These are phyloP conservation scores for Magnolia changhungtana DNA, from an alignment of 164 flowering plant species.

Conservation along the genomic window DNA sequence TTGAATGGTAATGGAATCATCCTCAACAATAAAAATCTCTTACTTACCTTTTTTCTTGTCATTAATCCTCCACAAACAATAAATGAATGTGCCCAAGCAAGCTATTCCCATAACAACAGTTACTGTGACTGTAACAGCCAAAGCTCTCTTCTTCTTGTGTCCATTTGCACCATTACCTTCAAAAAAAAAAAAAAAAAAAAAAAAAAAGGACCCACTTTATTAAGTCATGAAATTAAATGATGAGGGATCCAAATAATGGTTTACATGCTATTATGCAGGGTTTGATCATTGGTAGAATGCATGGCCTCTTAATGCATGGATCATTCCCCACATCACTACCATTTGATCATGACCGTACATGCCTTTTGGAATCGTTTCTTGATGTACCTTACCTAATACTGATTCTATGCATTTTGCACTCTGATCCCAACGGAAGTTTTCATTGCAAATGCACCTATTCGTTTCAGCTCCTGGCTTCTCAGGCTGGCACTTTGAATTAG, in stretches of 20 bases:
- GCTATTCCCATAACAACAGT: not conserved
- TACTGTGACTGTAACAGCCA: not conserved
- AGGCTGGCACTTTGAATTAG: not conserved
- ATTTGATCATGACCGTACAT: not conserved
- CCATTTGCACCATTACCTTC: not conserved
- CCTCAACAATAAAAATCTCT: not conserved
- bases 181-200: not conserved
- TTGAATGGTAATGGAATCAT: not conserved
- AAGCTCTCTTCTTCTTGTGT: not conserved
- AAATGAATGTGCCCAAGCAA: not conserved
- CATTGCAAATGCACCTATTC: constrained; percentile 2
- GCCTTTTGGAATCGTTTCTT: too few species aligned
- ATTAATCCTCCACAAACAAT: not conserved
- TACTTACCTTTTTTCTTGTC: not conserved
- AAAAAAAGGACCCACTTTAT: not conserved
- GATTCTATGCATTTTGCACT: not conserved
- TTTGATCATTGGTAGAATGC: not conserved
- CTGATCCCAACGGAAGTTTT: not conserved
- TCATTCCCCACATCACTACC: not conserved
- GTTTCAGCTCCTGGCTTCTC: too few species aligned
- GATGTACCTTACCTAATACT: not conserved
- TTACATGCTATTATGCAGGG: not conserved
- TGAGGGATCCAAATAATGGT: not conserved
- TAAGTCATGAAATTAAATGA: not conserved
- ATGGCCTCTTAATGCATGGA: not conserved